phyloP scores from a whole-genome alignment of 257 asterid species.

The Plantago major region DNA sequence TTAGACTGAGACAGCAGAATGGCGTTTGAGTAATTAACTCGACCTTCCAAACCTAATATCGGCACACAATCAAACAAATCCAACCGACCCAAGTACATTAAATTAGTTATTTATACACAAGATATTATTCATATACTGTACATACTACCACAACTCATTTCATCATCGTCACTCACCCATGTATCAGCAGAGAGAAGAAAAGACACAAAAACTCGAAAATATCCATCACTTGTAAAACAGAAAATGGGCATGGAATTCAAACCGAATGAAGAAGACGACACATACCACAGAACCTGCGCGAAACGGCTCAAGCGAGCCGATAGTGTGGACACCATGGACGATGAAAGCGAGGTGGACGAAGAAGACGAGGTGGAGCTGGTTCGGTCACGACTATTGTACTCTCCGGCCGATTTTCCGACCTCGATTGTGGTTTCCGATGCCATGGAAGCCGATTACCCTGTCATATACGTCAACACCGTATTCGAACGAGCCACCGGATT shows the following conservation, averaged over 20 bases:
- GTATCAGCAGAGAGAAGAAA: no score
- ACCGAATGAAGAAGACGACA: slow-evolving; percentile 30
- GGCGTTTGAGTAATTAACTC: no score
- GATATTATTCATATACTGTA: no score
- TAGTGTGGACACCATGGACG: slow-evolving; percentile 5
- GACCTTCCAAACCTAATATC: no score
- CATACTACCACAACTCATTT: no score
- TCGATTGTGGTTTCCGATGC: slow-evolving; percentile 83
- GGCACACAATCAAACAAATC: no score
- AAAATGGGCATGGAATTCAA: slow-evolving; percentile 42
- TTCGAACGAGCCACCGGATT: slow-evolving; percentile 79
- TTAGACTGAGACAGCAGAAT: no score
- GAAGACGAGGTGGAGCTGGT: slow-evolving; percentile 29
- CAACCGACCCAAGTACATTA: no score
- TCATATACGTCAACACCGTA: slow-evolving; percentile 68
- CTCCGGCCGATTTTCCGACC: slow-evolving; percentile 54
- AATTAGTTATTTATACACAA: no score
- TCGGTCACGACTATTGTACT: slow-evolving; percentile 33
- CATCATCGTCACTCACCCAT: no score
- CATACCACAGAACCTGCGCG: slow-evolving; percentile 9
- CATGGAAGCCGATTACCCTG: slow-evolving; percentile 65
- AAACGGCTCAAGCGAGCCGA: slow-evolving; percentile 43
- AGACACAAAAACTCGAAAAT: no score
- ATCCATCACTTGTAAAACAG: slow-evolving; percentile 9
- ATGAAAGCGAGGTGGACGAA: slow-evolving; percentile 27